Evolutionary conservation across 1,284 basidiomycete species (phyloP).

Genomic region (Vanrija sp.): DNA sequence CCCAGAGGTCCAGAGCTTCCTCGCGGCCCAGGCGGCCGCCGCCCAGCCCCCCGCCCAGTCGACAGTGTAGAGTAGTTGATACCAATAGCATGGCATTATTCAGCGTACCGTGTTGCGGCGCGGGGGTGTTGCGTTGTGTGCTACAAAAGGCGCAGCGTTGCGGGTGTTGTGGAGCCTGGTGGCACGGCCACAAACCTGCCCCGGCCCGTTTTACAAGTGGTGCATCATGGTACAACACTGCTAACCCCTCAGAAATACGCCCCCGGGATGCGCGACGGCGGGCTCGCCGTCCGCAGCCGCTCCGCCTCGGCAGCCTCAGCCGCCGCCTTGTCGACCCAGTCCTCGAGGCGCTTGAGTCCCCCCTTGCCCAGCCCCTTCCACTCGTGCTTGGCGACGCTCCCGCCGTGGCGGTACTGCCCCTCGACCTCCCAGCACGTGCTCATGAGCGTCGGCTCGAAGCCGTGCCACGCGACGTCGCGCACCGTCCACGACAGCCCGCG

Average conservation of each 20-base stretch:
- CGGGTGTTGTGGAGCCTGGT: too few relatives aligned
- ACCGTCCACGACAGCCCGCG: slow-evolving; percentile 27
- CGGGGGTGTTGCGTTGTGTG: too few relatives aligned
- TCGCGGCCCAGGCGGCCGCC: not conserved
- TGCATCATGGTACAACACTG: too few relatives aligned
- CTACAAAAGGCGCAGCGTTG: too few relatives aligned
- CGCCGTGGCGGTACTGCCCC: slow-evolving; percentile 54
- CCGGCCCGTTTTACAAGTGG: too few relatives aligned
- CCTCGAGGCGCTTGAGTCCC: slow-evolving; percentile 59
- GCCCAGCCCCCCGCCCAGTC: not conserved
- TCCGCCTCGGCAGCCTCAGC: too few relatives aligned
- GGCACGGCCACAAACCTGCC: too few relatives aligned
- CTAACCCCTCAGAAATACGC: too few relatives aligned
- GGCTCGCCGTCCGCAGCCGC: too few relatives aligned
- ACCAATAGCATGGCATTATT: too few relatives aligned
- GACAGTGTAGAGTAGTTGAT: not conserved
- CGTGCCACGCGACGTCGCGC: slow-evolving; percentile 67
- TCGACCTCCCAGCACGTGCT: slow-evolving; percentile 80
- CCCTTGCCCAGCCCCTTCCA: slow-evolving; percentile 86
- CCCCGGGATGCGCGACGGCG: too few relatives aligned
- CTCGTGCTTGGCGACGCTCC: slow-evolving; percentile 80
- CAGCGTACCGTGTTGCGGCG: too few relatives aligned
- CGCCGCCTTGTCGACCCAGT: slow-evolving; percentile 62
- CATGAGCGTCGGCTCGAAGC: slow-evolving; percentile 75
- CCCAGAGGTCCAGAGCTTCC: not conserved